Percentiles rank a stretch among this genome's conserved stretches.
These are phyloP conservation scores for Scheffersomyces insectosa DNA, from an alignment of 1,139 yeast genomes.

Conservation along the genomic window DNA sequence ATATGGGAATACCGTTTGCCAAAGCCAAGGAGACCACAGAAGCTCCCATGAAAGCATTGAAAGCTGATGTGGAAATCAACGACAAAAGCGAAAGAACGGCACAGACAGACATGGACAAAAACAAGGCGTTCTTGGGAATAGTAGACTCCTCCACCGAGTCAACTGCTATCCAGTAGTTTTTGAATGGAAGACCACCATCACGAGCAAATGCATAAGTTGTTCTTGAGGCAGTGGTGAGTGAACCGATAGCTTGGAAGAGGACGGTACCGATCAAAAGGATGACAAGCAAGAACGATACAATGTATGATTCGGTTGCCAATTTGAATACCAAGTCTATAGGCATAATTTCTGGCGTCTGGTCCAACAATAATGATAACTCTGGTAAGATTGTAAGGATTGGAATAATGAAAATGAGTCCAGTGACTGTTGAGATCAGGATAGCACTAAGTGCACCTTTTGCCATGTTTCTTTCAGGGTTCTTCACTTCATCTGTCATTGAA, in stretches of 20 bases:
- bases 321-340: conserved; percentile 69
- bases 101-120: conserved; percentile 68
- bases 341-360: conserved; percentile 62
- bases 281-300: conserved; percentile 68
- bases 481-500: conserved; percentile 81
- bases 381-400: conserved; percentile 75
- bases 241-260: conserved; percentile 74
- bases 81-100: conserved; percentile 64
- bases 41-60: conserved; percentile 85
- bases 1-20: conserved; percentile 76
- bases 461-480: conserved; percentile 69
- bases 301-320: conserved; percentile 64
- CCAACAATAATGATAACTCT: conserved; percentile 55
- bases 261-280: conserved; percentile 70
- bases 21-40: conserved; percentile 76
- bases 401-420: conserved; percentile 70
- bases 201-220: conserved; percentile 86
- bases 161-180: conserved; percentile 64
- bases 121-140: conserved; percentile 72
- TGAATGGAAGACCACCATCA: conserved; percentile 82
- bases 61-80: conserved; percentile 70
- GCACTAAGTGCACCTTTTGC: conserved; percentile 77
- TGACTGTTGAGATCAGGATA: conserved; percentile 60
- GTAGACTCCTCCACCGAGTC: conserved; percentile 55
- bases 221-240: conserved; percentile 84